Conservation (phyloP, 129 eudicot genomes). For the Scalesia atractyloides region DNA sequence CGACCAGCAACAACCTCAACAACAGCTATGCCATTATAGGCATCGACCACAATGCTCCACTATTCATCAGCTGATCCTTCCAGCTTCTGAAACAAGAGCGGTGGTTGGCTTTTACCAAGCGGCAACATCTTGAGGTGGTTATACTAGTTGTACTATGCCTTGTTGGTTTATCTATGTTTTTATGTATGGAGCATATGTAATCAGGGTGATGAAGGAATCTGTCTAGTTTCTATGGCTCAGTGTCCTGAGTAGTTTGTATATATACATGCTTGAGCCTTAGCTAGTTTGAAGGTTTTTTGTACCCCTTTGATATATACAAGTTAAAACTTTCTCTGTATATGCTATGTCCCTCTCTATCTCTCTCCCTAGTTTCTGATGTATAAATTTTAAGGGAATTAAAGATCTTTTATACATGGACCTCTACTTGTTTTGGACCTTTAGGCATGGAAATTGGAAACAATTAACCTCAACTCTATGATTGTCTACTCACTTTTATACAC, state of each 20-base stretch:
- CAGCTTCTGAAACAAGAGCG: conserved; percentile 28
- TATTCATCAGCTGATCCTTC: conserved; percentile 33
- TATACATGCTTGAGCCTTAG: conserved; percentile 17
- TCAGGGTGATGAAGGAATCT: conserved; percentile 17
- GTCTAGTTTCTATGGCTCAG: conserved; percentile 14
- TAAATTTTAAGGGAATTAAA: too few species aligned
- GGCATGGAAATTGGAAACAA: too few species aligned
- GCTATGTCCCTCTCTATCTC: conserved; percentile 11
- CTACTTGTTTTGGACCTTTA: too few species aligned
- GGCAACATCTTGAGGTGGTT: conserved; percentile 31
- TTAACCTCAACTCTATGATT: too few species aligned
- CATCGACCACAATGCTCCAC: conserved; percentile 36
- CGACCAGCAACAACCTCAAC: conserved; percentile 25
- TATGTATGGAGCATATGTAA: conserved; percentile 1
- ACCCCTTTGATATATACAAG: conserved; percentile 23
- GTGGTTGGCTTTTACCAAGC: conserved; percentile 39
- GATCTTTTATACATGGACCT: too few species aligned
- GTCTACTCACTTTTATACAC: too few species aligned
- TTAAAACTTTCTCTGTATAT: conserved; percentile 16
- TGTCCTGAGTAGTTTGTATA: conserved; percentile 28
- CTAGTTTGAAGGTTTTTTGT: conserved; percentile 26
- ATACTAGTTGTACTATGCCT: conserved; percentile 12
- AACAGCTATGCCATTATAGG: conserved; percentile 27
- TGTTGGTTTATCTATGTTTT: conserved; percentile 20
- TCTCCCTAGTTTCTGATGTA: too few species aligned